Evolutionary conservation across 106 monocot genomes (phyloP).

Genomic region (Dendrobium chrysotoxum): DNA sequence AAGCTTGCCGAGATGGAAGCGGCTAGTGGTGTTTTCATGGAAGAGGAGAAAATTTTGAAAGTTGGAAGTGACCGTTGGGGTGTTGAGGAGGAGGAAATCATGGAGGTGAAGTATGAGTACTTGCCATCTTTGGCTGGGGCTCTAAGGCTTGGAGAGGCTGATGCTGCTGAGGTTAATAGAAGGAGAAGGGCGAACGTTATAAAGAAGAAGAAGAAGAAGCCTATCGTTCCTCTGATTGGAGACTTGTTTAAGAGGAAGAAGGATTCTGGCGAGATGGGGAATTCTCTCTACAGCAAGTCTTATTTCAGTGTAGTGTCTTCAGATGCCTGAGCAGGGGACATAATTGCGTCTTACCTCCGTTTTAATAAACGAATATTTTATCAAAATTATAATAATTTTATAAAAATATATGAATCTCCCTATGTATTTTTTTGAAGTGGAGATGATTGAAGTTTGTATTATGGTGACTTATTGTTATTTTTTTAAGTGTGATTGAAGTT

Average conservation of each 20-base stretch:
- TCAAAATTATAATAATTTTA: no score
- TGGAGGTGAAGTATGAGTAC: constrained; percentile 20
- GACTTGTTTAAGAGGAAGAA: constrained; percentile 61
- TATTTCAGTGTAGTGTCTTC: constrained; percentile 8
- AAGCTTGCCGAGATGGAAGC: constrained; percentile 42
- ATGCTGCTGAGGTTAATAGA: constrained; percentile 21
- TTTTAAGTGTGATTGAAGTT: no score
- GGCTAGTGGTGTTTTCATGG: background rate
- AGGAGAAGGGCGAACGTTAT: constrained; percentile 20
- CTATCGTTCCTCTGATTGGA: constrained; percentile 74
- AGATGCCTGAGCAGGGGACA: background rate
- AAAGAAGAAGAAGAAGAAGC: constrained; percentile 70
- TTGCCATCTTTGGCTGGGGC: constrained; percentile 45
- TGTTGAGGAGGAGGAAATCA: constrained; percentile 1
- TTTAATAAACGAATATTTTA: no score
- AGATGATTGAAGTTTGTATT: no score
- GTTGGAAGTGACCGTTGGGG: constrained; percentile 23
- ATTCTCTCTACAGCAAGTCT: constrained; percentile 10
- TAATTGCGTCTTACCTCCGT: no score
- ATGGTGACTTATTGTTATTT: no score
- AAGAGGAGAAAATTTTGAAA: background rate
- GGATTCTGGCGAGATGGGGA: constrained; percentile 12
- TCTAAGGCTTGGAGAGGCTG: constrained; percentile 32
- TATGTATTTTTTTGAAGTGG: no score
- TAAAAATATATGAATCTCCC: no score